Base-by-base conservation (phyloP, 345 rosid species). In the Eutrema yunnanense region DNA sequence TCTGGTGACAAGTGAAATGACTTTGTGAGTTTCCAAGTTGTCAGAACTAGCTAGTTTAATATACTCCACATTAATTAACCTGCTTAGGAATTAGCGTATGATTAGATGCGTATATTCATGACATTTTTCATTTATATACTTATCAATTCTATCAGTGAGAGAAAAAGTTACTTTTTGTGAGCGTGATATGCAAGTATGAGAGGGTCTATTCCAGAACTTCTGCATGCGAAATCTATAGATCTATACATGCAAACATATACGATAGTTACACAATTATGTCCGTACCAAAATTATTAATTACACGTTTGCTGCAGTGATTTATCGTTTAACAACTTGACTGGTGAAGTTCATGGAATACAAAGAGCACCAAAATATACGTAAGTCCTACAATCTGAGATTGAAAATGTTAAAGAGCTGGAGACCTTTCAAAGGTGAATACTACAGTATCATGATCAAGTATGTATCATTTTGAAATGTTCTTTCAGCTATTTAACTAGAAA, bases 311-410 rank as follows among this genome's bases (percentile, higher is more conserved):
- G 74, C 66, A 70, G 74, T 10, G 74, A 71, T n/a, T 12, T 71
- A 60, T 71, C 75, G 1, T 71, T 60, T 40, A 71, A 69, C 37
- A 57, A 22, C 4, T 58, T 69, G 47, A 47, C 22, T 33, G 73
- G 73, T 29, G 73, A 58, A 71, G 34, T 71, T 36, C 30, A 36
- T 4, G 12, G 10, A 5, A 1, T 19, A 13, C 5, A 11, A 11
- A 47, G 9, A 22, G 14, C 30, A 26, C 59, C 59, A 0, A 6
- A 0, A 34, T 34, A 53, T 44, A 73, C 40, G 77, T 73, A 64
- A 72, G 70, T 32, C 14, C 7, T 41, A n/a, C 9, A 46, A 3
- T 3, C 3, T 34, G 9, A 36, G 30, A 37, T 36, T 6, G 9
- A 57, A 37, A 13, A 22, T 13, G 26, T 12, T 27, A 26, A 22